Evolutionary conservation across 495 filamentous ascomycete genomes (phyloP), one percentile per base, ranked within the genome.

Genomic region (Elaphomyces granulatus): DNA sequence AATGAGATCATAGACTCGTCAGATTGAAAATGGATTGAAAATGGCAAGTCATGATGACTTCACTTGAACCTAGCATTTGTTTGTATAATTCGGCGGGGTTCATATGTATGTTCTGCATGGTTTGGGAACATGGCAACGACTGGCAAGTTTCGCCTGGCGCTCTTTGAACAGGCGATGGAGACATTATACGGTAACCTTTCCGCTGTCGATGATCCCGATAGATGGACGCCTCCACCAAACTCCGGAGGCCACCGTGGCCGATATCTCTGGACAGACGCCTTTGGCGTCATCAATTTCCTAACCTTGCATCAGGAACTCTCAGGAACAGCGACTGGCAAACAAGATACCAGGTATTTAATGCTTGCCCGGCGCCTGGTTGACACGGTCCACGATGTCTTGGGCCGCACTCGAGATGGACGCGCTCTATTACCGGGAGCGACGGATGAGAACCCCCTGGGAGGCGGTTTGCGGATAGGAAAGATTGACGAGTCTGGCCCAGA

Each of bases 241-340:
- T 70, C 72, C 0, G 75, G 71, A n/a, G 77, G 75, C 8, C 74
- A 79, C 44, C 62, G 54, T n/a, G 78, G 78, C 23, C 66, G 78
- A 15, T 81, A 80, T 48, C 63, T 81, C 20, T 80, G 75, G 77
- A 78, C 73, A 0, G 77, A 81, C 43, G 75, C 75, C 1, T 80
- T 80, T 45, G 77, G 75, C n/a, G 71, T 82, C 2, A 36, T 81
- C 42, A 78, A 81, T 47, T 69, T 82, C 44, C 50, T 80, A 23
- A 80, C 78, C 17, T 59, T 82, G 9, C 65, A 71, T 44, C 53
- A 51, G 8, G 66, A 71, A 32, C 49, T 55, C 18, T 9, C 47
- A n/a, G 35, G 40, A 66, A 54, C 1, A 34, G 40, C 3, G 47
- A 54, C 19, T 38, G 20, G 21, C 37, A 18, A 21, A 38, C 66